Percentiles rank a stretch among this genome's conserved stretches.
Evolutionary conservation across 2,329 filamentous ascomycete genomes (phyloP).

Genomic region (Lasiodiplodia sp.): DNA sequence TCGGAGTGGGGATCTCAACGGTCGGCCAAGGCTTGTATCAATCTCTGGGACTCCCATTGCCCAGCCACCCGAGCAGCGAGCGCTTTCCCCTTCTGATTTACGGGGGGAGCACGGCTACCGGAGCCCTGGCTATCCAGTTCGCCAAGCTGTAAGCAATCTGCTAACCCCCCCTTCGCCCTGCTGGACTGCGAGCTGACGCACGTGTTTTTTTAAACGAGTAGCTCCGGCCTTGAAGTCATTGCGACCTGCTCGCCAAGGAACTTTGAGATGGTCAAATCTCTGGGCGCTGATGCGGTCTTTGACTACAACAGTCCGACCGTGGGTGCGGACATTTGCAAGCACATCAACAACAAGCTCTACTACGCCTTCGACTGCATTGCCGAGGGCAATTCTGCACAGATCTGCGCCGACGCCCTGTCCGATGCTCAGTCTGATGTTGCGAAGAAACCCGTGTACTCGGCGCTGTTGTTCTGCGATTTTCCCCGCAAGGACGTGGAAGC

Average conservation of each 20-base stretch:
- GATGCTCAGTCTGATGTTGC: background rate
- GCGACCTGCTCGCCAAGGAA: slow-evolving; percentile 30
- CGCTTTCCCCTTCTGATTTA: slow-evolving; percentile 57
- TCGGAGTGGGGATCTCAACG: slow-evolving; percentile 61
- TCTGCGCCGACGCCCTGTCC: slow-evolving; percentile 51
- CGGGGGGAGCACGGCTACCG: slow-evolving; percentile 60
- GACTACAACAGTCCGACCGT: slow-evolving; percentile 59
- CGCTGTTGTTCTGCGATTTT: slow-evolving; percentile 51
- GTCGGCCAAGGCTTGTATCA: slow-evolving; percentile 59
- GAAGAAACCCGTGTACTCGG: slow-evolving; percentile 45
- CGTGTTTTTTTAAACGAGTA: background rate
- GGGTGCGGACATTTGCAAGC: slow-evolving; percentile 55
- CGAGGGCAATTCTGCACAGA: slow-evolving; percentile 46
- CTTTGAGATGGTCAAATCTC: slow-evolving; percentile 26
- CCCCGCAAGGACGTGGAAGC: slow-evolving; percentile 54
- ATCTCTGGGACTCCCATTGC: slow-evolving; percentile 54
- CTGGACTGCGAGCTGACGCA: background rate
- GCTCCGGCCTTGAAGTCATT: slow-evolving; percentile 29
- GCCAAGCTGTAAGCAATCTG: slow-evolving; percentile 37
- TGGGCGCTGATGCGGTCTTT: slow-evolving; percentile 41
- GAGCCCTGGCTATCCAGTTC: slow-evolving; percentile 58
- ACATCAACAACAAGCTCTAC: slow-evolving; percentile 53
- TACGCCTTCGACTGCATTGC: slow-evolving; percentile 60
- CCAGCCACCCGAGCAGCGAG: slow-evolving; percentile 47
- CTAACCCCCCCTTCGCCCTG: background rate